Base-by-base conservation (phyloP, 306 rosid genomes). In the Medicago lupulina region DNA sequence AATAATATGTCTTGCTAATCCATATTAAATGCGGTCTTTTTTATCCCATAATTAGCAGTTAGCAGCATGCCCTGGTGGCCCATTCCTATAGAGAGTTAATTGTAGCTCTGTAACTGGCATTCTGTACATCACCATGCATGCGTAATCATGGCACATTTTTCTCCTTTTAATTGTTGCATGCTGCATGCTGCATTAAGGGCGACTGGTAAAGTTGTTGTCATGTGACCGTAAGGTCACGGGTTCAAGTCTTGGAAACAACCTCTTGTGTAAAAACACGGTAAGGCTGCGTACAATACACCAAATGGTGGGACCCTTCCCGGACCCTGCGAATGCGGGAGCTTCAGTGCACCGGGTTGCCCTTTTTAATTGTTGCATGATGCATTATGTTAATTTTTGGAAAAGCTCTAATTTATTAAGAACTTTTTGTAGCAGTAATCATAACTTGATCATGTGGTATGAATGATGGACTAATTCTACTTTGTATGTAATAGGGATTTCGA, bases 401-500 rank as follows among this genome's bases (percentile, higher is more conserved):
- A 54, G 34, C 70, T 76, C 54, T 71, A 51, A 8, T 43, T 49
- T 17, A 61, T 58, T 72, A 69, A 71, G 66, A 40, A 43, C 38
- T 66, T 64, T 59, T 65, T 25, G 43, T 70, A 28, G 47, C 57
- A 13, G 72, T 46, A 60, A 76, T 79, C 75, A 10, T 34, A 31
- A 43, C 57, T 67, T 67, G 80, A 72, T 73, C 74, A 25, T 70
- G 87, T 57, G 49, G 41, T 62, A 19, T 66, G 76, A 64, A 79
- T 70, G 77, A 72, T 70, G 38, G 49, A 67, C 60, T 38, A 50
- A 38, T 71, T 75, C 51, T 81, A 70, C 60, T 73, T 81, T 73
- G 78, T 46, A 58, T 79, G 78, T 61, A 77, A 76, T 87, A 90
- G 97, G 97, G 97, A 50, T 92, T 95, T 75, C 92, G 92, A 57